These are phyloP conservation scores for Immersiella caudata DNA, from an alignment of 495 filamentous ascomycete genomes.

Conservation along the genomic window DNA sequence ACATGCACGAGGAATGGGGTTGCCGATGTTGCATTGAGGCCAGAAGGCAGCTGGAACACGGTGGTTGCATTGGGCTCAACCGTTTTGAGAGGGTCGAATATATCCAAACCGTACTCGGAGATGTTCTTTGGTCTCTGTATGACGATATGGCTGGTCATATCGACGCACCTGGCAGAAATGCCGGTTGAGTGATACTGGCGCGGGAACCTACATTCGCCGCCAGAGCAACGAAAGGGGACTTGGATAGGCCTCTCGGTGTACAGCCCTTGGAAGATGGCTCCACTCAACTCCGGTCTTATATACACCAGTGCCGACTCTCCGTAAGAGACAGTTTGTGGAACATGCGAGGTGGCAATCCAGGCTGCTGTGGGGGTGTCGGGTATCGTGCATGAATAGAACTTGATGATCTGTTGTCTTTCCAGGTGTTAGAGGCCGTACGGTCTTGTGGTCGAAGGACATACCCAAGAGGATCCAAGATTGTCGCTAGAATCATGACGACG, in stretches of 20 bases:
- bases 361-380: background rate
- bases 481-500: constrained; percentile 25
- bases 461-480: constrained; percentile 29
- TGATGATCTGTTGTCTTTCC: background rate
- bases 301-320: background rate
- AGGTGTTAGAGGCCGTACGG: background rate
- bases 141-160: background rate
- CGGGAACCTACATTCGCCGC: background rate
- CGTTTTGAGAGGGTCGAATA: background rate
- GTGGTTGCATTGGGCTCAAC: background rate
- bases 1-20: background rate
- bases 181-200: background rate
- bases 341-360: background rate
- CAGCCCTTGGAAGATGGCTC: background rate
- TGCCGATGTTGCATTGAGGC: background rate
- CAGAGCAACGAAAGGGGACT: background rate
- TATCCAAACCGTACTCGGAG: background rate
- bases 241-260: background rate
- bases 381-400: background rate
- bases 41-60: background rate
- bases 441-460: background rate
- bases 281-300: background rate
- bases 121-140: background rate
- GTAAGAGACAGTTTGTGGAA: background rate
- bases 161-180: background rate